Base-by-base conservation (phyloP, 1,284 basidiomycete genomes). In the Cutaneotrichosporon sp. region DNA sequence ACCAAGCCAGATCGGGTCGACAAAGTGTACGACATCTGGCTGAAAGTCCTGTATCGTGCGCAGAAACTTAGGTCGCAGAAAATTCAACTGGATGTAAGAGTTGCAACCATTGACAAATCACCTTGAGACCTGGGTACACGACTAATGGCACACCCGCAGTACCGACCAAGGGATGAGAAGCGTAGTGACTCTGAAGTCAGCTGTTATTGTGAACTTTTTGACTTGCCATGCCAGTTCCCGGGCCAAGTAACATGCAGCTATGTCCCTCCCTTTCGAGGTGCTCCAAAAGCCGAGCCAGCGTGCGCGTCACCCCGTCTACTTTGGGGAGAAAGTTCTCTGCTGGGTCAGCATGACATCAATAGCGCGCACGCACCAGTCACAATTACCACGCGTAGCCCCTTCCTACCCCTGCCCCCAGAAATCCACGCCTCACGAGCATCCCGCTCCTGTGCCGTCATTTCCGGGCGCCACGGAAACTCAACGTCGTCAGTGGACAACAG, bases 1-100 rank as follows among this genome's bases (percentile, higher is more conserved):
- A 12, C 80, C 80, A 12, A 81, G 75, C 80, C 80, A 82, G 52
- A 82, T 81, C 0, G 80, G 79, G 60, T 80, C 79, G 26, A 79
- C 78, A 55, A 78, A 75, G 55, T 79, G 77, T 4, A 79, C 76
- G 8, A 82, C 78, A 58, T 82, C 80, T 1, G 81, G 80, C 56
- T 80, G 65, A 49, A 75, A 77, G 42, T 76, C 71, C 33, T 67
- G 67, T 47, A 77, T 75, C 15, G 76, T 70, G n/a, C 73, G 67
- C 49, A 81, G 65, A 62, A 82, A 81, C 39, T 76, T 75, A 1
- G 80, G 80, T 1, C 80, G 76, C 44, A 80, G 72, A 59, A 82
- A 82, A 68, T 82, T 82, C 61, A 82, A 76, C 67, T 51, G 18
- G 17, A 17, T 4, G 42, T 40, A 14, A 46, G 50, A 30, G 13